Base-by-base conservation (phyloP, 2,329 filamentous ascomycete genomes). In the Aspergillus puulaauensis region DNA sequence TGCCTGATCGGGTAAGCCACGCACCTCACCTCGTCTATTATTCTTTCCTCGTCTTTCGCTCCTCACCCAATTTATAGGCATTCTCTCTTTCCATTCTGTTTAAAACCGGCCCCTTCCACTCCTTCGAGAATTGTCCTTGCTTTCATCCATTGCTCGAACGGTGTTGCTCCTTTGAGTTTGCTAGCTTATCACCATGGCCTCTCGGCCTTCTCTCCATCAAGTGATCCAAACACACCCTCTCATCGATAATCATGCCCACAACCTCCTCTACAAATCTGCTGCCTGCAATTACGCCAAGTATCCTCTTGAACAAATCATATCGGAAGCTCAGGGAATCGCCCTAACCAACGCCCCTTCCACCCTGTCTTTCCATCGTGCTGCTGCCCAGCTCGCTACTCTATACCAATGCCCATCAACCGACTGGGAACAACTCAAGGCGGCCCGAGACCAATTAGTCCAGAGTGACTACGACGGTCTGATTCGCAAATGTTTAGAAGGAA, bases 281-380 rank as follows among this genome's bases (percentile, higher is more conserved):
- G 75, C 71, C 24, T 58, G 58, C 37, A 62, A 76, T 58, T 71
- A 74, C 57, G 59, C 63, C 33, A 65, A 59, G 50, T 75, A 78
- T 56, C 79, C 83, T 7, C 79, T 87, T 19, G 80, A 86, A 48
- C 82, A 85, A 45, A 87, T 92, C 61, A 85, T 86, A 1, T 89
- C 88, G 6, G 90, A 95, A 76, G 91, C 90, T 1, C 78, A 84
- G 57, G 90, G 87, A 7, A 78, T 84, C 56, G 89, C 90, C 12
- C 77, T 93, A 27, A 72, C 83, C 43, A 83, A 88, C 56, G 83
- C 85, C 0, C 77, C 75, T 46, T 84, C 82, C 14, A 85, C 86
- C 3, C 78, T 96, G 8, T 80, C 90, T 8, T 87, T 93, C 64
- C 75, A 91, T 2, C 85, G 90, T 40, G 90, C 87, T 27, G 83